Percentiles rank a stretch among this genome's conserved stretches.
Evolutionary conservation across 176 grass and related monocot genomes (phyloP).

Genomic region (Canna indica): DNA sequence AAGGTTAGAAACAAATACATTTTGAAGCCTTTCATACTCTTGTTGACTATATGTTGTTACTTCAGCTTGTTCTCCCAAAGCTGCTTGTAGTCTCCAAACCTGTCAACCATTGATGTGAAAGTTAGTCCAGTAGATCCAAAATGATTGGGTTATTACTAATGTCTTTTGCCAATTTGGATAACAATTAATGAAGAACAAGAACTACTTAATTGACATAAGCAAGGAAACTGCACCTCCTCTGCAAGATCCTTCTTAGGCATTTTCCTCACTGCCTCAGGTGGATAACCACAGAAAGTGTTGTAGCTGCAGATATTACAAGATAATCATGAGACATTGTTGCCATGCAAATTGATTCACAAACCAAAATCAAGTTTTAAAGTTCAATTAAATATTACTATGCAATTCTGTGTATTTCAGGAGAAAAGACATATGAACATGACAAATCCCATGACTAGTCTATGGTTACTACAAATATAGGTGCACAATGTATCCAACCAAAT

Average conservation of each 20-base stretch:
- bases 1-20: conserved; percentile 45
- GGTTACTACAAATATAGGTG: too few relatives aligned
- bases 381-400: too few relatives aligned
- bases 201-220: background rate
- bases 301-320: conserved; percentile 56
- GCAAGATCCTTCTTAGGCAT: conserved; percentile 99
- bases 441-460: too few relatives aligned
- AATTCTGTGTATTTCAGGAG: too few relatives aligned
- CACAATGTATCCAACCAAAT: too few relatives aligned
- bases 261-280: conserved; percentile 96
- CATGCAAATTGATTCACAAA: background rate
- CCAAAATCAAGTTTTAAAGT: too few relatives aligned
- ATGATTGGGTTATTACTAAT: background rate
- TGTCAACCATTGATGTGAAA: conserved; percentile 16
- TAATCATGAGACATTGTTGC: conserved; percentile 22
- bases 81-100: conserved; percentile 98
- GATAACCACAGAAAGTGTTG: conserved; percentile 95
- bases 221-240: conserved; percentile 61
- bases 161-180: too few relatives aligned
- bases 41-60: conserved; percentile 94
- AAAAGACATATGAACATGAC: too few relatives aligned
- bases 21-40: conserved; percentile 97
- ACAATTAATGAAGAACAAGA: too few relatives aligned
- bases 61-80: conserved; percentile 95
- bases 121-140: background rate